Evolutionary conservation across 768 basidiomycete genomes (phyloP).

Genomic region (Xerocomellus dryophilus): DNA sequence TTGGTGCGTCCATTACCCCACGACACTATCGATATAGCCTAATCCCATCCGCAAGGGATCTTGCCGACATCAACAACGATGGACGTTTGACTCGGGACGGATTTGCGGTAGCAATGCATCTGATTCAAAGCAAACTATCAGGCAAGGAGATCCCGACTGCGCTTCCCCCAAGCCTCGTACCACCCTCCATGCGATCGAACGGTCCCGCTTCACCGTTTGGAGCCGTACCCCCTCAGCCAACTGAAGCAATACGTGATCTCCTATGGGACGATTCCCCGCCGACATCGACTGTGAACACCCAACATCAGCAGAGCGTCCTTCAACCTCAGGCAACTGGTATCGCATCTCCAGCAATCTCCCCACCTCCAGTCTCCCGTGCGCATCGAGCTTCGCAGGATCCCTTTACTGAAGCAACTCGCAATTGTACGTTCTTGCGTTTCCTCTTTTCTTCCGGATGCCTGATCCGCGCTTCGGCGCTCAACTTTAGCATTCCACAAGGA

Average conservation of each 20-base stretch:
- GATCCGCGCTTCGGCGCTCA: constrained; percentile 1
- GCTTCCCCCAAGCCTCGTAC: constrained; percentile 75
- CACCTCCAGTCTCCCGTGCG: constrained; percentile 27
- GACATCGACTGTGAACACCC: constrained; percentile 37
- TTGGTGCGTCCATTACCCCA: constrained; percentile 56
- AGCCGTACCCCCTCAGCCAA: constrained; percentile 35
- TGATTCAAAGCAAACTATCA: constrained; percentile 82
- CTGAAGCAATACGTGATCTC: constrained; percentile 43
- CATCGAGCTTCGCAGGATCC: constrained; percentile 42
- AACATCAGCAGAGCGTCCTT: constrained; percentile 24
- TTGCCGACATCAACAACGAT: constrained; percentile 85
- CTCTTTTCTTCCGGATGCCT: neutral
- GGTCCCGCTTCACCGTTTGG: constrained; percentile 38
- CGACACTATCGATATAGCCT: neutral
- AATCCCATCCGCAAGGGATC: constrained; percentile 61
- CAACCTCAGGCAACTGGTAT: constrained; percentile 40
- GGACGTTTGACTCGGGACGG: constrained; percentile 86
- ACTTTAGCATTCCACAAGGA: constrained; percentile 38
- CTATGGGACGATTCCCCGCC: constrained; percentile 55
- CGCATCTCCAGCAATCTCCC: constrained; percentile 25
- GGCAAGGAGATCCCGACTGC: constrained; percentile 71
- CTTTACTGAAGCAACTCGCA: constrained; percentile 39
- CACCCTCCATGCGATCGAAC: constrained; percentile 68
- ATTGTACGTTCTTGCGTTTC: constrained; percentile 16
- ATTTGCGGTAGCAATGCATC: constrained; percentile 92